phyloP scores from a whole-genome alignment of 192 early-diverging fungal species.

The Anaeromyces robustus region DNA sequence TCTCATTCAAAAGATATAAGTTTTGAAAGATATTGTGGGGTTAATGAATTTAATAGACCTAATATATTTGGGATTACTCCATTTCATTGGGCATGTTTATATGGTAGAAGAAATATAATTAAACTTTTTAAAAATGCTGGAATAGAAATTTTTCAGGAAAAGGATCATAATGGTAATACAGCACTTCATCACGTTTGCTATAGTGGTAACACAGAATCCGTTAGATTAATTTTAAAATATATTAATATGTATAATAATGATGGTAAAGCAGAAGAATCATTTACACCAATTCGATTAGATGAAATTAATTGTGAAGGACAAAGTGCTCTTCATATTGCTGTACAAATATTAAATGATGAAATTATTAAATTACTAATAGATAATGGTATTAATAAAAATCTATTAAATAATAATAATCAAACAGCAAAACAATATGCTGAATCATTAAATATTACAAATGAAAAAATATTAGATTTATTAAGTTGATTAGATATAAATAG shows the following conservation, averaged over 20 bases:
- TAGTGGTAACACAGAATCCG: background rate
- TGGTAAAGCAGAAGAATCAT: background rate
- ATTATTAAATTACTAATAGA: background rate
- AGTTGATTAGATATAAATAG: background rate
- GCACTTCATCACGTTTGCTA: background rate
- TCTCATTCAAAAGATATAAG: background rate
- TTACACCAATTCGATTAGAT: background rate
- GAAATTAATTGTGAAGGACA: background rate
- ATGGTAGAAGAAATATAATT: background rate
- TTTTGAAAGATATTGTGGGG: background rate
- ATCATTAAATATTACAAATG: background rate
- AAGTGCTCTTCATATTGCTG: background rate
- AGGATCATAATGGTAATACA: background rate
- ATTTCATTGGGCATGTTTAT: background rate
- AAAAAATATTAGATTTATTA: background rate
- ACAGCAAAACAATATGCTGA: background rate
- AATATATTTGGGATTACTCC: background rate
- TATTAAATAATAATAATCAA: background rate
- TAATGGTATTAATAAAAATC: background rate
- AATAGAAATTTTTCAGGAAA: background rate
- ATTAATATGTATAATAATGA: background rate
- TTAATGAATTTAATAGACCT: background rate
- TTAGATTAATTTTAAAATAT: background rate
- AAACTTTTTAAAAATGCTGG: background rate
- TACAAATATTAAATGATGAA: background rate